Evolutionary conservation across 805 yeast species (phyloP).

Genomic region (Myxozyma monticola): DNA sequence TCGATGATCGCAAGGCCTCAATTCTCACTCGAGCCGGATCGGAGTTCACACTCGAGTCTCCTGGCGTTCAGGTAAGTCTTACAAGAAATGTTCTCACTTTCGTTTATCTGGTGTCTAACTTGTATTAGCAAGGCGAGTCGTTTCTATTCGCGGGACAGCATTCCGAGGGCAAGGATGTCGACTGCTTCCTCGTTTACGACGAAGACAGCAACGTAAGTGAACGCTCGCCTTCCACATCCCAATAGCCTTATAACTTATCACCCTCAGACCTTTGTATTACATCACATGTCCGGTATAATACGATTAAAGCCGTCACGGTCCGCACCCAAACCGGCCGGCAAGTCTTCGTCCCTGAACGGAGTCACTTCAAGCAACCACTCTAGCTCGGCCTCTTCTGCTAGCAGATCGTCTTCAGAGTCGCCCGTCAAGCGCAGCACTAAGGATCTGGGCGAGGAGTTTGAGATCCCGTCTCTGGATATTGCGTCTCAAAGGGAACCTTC

Average conservation of each 20-base stretch:
- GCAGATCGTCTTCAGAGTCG: conserved; percentile 4
- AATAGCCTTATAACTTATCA: neutral
- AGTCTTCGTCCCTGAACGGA: no score
- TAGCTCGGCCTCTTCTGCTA: conserved; percentile 3
- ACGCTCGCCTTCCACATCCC: no score
- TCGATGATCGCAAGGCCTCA: conserved; percentile 25
- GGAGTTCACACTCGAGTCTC: conserved; percentile 26
- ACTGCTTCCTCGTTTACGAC: conserved; percentile 30
- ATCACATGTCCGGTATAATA: conserved; percentile 15
- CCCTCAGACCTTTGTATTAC: conserved; percentile 20
- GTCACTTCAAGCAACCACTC: conserved; percentile 8
- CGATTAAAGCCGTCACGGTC: conserved; percentile 24
- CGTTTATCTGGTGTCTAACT: neutral
- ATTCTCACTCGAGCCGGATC: conserved; percentile 17
- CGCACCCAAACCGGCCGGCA: conserved; percentile 4
- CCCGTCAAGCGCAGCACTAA: neutral
- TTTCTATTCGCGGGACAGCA: conserved; percentile 26
- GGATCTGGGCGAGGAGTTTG: conserved; percentile 12
- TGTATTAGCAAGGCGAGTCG: conserved; percentile 16
- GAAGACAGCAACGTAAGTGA: conserved; percentile 19
- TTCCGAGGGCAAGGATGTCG: conserved; percentile 24
- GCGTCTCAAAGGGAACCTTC: neutral
- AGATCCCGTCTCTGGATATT: conserved; percentile 12
- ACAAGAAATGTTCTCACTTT: neutral
- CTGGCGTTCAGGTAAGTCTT: conserved; percentile 20